Percentiles rank a stretch among this genome's conserved stretches.
phyloP scores from a whole-genome alignment of 805 yeast genomes.

The Hanseniaspora nectarophila region DNA sequence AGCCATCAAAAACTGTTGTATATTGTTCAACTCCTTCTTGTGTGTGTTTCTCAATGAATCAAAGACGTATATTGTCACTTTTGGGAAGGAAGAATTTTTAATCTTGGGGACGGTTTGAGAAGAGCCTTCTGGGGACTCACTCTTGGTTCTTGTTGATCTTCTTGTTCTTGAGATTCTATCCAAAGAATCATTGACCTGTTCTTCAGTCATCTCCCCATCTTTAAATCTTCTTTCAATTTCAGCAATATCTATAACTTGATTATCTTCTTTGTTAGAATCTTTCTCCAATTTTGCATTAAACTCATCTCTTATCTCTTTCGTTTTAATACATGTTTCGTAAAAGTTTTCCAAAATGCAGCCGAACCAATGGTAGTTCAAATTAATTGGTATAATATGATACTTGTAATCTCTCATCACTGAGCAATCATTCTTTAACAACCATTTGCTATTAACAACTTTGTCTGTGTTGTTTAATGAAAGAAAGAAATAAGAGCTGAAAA shows the following conservation, averaged over 20 bases:
- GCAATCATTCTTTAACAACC: conserved; percentile 61
- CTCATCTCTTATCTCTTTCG: conserved; percentile 15
- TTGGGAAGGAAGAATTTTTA: not conserved
- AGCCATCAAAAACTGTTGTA: conserved; percentile 47
- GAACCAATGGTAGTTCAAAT: conserved; percentile 78
- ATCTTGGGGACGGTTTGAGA: not conserved
- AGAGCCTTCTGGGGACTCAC: not conserved
- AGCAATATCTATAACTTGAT: not conserved
- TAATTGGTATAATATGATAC: conserved; percentile 64
- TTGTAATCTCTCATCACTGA: conserved; percentile 39
- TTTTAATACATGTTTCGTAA: conserved; percentile 24
- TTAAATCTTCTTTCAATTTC: not conserved
- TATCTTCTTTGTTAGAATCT: conserved; percentile 2
- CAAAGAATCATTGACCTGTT: not conserved
- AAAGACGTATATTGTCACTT: conserved; percentile 42
- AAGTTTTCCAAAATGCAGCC: conserved; percentile 58
- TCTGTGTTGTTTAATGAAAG: conserved; percentile 34
- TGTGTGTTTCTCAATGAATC: conserved; percentile 59
- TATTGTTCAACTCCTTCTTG: conserved; percentile 43
- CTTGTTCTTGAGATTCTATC: not conserved
- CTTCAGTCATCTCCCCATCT: not conserved
- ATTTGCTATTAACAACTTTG: conserved; percentile 45
- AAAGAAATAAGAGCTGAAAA: conserved; percentile 77
- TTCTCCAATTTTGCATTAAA: conserved; percentile 12
- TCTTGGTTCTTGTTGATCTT: not conserved